Conservation (phyloP, 805 yeast species). For the Priceomyces haplophilus region DNA sequence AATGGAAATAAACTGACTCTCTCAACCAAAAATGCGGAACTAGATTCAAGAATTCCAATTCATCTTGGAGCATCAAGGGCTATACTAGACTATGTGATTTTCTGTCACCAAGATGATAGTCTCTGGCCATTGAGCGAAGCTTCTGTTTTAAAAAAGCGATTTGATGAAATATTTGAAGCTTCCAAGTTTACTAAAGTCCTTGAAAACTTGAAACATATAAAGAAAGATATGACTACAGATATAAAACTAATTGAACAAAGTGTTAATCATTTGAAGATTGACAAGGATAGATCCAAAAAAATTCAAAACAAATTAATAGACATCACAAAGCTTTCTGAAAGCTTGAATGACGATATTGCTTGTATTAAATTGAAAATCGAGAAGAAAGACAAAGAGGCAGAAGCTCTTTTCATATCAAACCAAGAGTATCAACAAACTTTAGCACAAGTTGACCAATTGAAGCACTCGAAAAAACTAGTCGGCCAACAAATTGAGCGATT, state of each 20-base stretch:
- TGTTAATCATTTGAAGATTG: conserved; percentile 71
- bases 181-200: conserved; percentile 87
- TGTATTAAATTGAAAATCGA: conserved; percentile 49
- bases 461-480: conserved; percentile 44
- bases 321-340: conserved; percentile 43
- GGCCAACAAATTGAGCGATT: conserved; percentile 53
- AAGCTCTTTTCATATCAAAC: conserved; percentile 65
- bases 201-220: conserved; percentile 69
- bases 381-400: conserved; percentile 54
- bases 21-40: conserved; percentile 77
- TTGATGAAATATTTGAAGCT: conserved; percentile 96
- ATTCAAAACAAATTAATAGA: conserved; percentile 47
- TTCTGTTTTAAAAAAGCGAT: conserved; percentile 78
- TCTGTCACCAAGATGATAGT: conserved; percentile 97
- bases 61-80: conserved; percentile 87
- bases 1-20: conserved; percentile 69
- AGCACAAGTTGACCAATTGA: conserved; percentile 57
- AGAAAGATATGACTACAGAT: conserved; percentile 75
- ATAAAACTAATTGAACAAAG: conserved; percentile 74
- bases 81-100: conserved; percentile 84
- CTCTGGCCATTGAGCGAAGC: conserved; percentile 97
- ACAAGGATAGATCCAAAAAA: conserved; percentile 66
- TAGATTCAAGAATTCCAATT: conserved; percentile 77
- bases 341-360: conserved; percentile 46
- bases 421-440: conserved; percentile 77